Evolutionary conservation across 768 basidiomycete species (phyloP).

Genomic region (Punctularia strigosozonata): DNA sequence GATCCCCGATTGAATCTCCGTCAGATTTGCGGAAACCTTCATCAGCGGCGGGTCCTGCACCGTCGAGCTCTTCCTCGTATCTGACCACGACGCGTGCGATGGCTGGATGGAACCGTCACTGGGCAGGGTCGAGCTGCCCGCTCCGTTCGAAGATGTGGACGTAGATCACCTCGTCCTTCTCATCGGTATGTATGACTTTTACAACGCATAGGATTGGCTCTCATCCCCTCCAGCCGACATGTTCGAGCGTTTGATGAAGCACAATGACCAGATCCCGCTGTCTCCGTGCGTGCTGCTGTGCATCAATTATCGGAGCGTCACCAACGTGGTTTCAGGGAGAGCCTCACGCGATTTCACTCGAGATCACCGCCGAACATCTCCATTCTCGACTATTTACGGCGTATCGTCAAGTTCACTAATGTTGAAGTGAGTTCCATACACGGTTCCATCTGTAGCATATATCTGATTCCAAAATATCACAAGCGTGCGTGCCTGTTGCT

Average conservation of each 20-base stretch:
- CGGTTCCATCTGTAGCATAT: constrained; percentile 1
- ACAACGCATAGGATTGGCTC: background rate
- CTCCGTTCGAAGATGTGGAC: constrained; percentile 73
- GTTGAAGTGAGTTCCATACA: constrained; percentile 58
- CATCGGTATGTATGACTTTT: constrained; percentile 48
- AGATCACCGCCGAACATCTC: constrained; percentile 80
- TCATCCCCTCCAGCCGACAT: constrained; percentile 67
- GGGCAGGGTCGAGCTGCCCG: constrained; percentile 71
- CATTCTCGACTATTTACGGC: constrained; percentile 85
- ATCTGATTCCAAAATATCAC: constrained; percentile 7
- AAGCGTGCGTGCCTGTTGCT: constrained; percentile 74
- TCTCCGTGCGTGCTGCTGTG: constrained; percentile 39
- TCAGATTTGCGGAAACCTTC: too few species aligned
- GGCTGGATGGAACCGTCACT: constrained; percentile 75
- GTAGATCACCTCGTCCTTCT: constrained; percentile 79
- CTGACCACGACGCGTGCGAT: too few species aligned
- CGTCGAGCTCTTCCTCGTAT: too few species aligned
- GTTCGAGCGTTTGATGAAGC: constrained; percentile 86
- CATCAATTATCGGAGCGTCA: constrained; percentile 22
- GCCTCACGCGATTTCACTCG: constrained; percentile 93
- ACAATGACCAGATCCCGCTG: constrained; percentile 94
- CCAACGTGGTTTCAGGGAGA: constrained; percentile 42
- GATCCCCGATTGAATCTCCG: too few species aligned
- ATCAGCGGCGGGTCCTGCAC: too few species aligned
- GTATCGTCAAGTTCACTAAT: constrained; percentile 92